phyloP scores from a whole-genome alignment of 2,329 filamentous ascomycete genomes.

The Ceratocystis huliohia region DNA sequence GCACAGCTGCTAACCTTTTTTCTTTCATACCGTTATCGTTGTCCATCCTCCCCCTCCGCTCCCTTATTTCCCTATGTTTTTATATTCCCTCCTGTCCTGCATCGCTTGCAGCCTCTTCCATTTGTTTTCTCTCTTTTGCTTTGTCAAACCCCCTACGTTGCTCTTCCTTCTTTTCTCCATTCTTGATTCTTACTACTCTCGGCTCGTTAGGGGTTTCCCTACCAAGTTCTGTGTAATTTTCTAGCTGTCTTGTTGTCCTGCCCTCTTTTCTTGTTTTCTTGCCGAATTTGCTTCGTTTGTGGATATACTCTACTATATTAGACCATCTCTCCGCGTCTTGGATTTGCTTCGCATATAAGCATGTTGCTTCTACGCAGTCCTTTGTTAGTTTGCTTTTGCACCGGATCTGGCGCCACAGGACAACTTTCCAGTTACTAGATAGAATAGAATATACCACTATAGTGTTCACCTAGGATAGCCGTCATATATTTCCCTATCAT shows the following conservation, averaged over 20 bases:
- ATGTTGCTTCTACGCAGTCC: not conserved
- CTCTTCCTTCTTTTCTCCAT: not conserved
- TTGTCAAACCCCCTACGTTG: not conserved
- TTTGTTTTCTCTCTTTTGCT: conserved; percentile 4
- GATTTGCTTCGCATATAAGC: not conserved
- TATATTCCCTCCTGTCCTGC: not conserved
- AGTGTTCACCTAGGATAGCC: not conserved
- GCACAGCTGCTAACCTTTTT: not conserved
- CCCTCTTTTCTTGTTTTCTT: not conserved
- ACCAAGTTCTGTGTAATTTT: not conserved
- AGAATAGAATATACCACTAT: conserved; percentile 16
- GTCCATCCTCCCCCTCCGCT: not conserved
- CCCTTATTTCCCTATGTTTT: not conserved
- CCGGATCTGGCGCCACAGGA: not conserved
- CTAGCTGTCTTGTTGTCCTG: not conserved
- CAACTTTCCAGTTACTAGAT: conserved; percentile 4
- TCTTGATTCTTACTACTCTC: conserved; percentile 12
- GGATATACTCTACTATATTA: conserved; percentile 9
- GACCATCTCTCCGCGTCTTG: not conserved
- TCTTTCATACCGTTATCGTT: not conserved
- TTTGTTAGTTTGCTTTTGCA: not conserved
- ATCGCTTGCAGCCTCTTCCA: not conserved
- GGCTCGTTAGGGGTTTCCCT: not conserved
- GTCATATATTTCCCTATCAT: too few relatives aligned
- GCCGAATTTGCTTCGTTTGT: not conserved